Evolutionary conservation across 106 monocot species (phyloP).

Genomic region (Amphibolis antarctica): DNA sequence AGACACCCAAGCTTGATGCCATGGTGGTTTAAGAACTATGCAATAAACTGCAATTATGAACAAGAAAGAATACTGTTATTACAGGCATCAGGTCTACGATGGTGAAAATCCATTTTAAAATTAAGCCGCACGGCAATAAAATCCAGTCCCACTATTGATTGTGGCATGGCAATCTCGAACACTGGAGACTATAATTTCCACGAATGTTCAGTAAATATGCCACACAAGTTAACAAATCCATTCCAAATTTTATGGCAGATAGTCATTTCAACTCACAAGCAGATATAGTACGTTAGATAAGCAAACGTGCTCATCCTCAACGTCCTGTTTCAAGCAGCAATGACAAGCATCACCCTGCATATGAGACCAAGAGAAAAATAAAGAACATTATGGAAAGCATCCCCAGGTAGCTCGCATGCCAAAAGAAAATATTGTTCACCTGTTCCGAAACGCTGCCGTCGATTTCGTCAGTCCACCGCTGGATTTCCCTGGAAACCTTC

Average conservation of each 20-base stretch:
- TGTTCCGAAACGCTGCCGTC: conserved; percentile 1
- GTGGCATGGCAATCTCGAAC: too few species aligned
- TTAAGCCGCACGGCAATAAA: too few species aligned
- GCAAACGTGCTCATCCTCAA: conserved; percentile 7
- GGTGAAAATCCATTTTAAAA: too few species aligned
- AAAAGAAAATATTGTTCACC: background rate
- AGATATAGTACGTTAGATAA: conserved; percentile 22
- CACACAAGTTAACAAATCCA: too few species aligned
- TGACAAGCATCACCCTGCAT: background rate
- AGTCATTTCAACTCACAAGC: conserved; percentile 23
- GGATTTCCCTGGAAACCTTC: conserved; percentile 23
- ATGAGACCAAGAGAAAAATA: background rate
- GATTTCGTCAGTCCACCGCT: conserved; percentile 8
- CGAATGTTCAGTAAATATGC: too few species aligned
- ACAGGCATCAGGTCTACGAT: too few species aligned
- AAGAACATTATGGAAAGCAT: background rate
- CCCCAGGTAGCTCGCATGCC: too few species aligned
- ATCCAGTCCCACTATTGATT: too few species aligned
- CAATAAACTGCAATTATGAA: background rate
- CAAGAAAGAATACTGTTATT: too few species aligned
- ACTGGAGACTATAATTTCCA: too few species aligned
- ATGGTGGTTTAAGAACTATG: too few species aligned
- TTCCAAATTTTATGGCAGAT: background rate
- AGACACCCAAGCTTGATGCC: too few species aligned
- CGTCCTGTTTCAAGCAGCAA: background rate